Percentiles rank a stretch among this genome's conserved stretches.
These are phyloP conservation scores for Schizopora paradoxa DNA, from an alignment of 1,284 basidiomycete genomes.

Conservation along the genomic window DNA sequence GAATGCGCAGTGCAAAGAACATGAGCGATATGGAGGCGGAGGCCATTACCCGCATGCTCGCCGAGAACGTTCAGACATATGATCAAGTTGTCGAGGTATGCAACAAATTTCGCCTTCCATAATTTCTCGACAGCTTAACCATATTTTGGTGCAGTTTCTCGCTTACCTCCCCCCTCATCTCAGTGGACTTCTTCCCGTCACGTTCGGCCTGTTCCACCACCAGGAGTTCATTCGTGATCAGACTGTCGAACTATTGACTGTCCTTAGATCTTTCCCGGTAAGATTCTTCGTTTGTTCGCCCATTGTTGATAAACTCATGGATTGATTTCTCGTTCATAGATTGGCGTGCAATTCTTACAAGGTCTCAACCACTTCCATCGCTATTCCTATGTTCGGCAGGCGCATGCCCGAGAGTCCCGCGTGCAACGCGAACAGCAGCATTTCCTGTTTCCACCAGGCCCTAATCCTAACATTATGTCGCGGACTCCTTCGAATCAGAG, in stretches of 20 bases:
- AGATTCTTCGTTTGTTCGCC: slow-evolving; percentile 26
- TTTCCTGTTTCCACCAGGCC: slow-evolving; percentile 30
- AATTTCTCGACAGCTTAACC: neutral
- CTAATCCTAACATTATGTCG: slow-evolving; percentile 26
- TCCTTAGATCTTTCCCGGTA: slow-evolving; percentile 72
- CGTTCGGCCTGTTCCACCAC: slow-evolving; percentile 89
- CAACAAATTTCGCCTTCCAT: slow-evolving; percentile 10
- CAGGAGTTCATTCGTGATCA: slow-evolving; percentile 67
- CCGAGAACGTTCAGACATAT: slow-evolving; percentile 66
- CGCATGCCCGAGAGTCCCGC: slow-evolving; percentile 52
- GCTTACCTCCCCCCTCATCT: slow-evolving; percentile 71
- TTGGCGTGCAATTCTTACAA: slow-evolving; percentile 81
- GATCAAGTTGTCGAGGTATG: slow-evolving; percentile 87
- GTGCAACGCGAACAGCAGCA: slow-evolving; percentile 36
- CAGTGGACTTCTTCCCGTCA: slow-evolving; percentile 81
- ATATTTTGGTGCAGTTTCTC: slow-evolving; percentile 54
- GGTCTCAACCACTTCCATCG: slow-evolving; percentile 89
- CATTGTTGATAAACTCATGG: neutral
- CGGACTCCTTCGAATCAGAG: slow-evolving; percentile 46
- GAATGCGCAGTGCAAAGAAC: slow-evolving; percentile 57
- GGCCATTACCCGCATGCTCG: slow-evolving; percentile 70
- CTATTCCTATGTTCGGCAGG: slow-evolving; percentile 76
- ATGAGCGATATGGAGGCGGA: slow-evolving; percentile 64
- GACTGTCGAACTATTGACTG: slow-evolving; percentile 80
- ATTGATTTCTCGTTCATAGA: slow-evolving; percentile 39